Percentiles rank a stretch among this genome's conserved stretches.
These are phyloP conservation scores for Syncephalis plumigaleata DNA, from an alignment of 371 early-diverging fungal species.

Conservation along the genomic window DNA sequence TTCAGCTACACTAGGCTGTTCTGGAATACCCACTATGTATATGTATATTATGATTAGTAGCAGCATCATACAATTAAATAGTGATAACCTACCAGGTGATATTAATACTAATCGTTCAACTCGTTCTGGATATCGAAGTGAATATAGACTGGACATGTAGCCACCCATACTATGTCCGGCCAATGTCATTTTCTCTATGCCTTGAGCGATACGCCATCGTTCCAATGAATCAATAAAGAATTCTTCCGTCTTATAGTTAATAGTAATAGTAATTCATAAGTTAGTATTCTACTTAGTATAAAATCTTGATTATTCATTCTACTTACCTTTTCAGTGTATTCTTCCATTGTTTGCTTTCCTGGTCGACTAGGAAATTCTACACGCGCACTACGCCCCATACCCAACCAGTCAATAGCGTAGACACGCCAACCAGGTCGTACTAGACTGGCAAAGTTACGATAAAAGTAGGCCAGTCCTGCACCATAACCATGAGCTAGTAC, in stretches of 20 bases:
- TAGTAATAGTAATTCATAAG: background rate
- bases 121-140: slow-evolving; percentile 67
- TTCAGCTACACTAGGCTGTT: slow-evolving; percentile 7
- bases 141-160: slow-evolving; percentile 73
- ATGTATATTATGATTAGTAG: background rate
- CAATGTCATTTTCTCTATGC: slow-evolving; percentile 66
- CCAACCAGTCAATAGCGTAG: slow-evolving; percentile 79
- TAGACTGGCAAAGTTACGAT: slow-evolving; percentile 56
- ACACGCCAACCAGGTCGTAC: slow-evolving; percentile 45
- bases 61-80: background rate
- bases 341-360: slow-evolving; percentile 19
- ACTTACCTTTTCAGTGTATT: slow-evolving; percentile 23
- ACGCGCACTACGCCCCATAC: slow-evolving; percentile 71
- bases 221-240: slow-evolving; percentile 88
- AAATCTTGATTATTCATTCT: slow-evolving; percentile 13
- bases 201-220: slow-evolving; percentile 62
- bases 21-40: slow-evolving; percentile 30
- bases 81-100: slow-evolving; percentile 43
- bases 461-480: slow-evolving; percentile 81
- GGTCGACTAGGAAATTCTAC: slow-evolving; percentile 33
- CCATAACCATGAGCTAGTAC: slow-evolving; percentile 89
- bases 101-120: slow-evolving; percentile 82
- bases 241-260: slow-evolving; percentile 33
- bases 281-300: background rate
- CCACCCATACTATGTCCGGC: slow-evolving; percentile 79